Percentiles rank a stretch among this genome's conserved stretches.
These are phyloP conservation scores for Schizothecium vesticola DNA, from an alignment of 495 filamentous ascomycete genomes.

Conservation along the genomic window DNA sequence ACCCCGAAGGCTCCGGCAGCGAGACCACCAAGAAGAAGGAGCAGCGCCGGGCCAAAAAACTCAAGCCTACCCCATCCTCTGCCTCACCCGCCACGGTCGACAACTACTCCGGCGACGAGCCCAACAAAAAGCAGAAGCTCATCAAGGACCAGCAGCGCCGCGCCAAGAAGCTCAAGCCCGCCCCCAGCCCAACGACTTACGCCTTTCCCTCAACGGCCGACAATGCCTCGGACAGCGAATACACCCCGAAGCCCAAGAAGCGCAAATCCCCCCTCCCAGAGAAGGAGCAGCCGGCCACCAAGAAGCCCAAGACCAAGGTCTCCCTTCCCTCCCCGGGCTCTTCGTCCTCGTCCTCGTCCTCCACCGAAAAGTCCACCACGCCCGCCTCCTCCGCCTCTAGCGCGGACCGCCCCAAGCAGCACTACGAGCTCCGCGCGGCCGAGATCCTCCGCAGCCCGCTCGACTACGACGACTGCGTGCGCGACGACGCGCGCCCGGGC, in stretches of 20 bases:
- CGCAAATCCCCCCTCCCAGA: not conserved
- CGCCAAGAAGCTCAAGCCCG: not conserved
- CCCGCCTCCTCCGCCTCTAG: not conserved
- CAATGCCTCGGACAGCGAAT: not conserved
- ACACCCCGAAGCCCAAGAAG: not conserved
- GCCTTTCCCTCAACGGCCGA: not conserved
- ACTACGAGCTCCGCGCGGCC: constrained; percentile 14
- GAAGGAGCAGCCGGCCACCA: not conserved
- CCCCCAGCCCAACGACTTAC: not conserved
- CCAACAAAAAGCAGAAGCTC: not conserved
- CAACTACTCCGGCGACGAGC: not conserved
- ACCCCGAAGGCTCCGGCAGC: not conserved
- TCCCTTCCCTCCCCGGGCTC: not conserved
- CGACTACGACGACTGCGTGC: constrained; percentile 26
- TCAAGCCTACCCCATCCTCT: not conserved
- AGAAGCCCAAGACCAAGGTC: not conserved
- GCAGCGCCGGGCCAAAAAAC: not conserved
- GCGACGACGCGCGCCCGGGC: constrained; percentile 7
- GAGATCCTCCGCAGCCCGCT: constrained; percentile 26
- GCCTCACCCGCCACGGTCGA: too few relatives aligned
- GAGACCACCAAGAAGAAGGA: not conserved
- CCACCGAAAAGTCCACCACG: not conserved
- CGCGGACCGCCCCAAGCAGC: constrained; percentile 9
- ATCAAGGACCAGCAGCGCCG: not conserved
- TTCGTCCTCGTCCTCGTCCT: not conserved